Evolutionary conservation across 2,329 filamentous ascomycete species (phyloP).

Genomic region (Aspergillus candidus): DNA sequence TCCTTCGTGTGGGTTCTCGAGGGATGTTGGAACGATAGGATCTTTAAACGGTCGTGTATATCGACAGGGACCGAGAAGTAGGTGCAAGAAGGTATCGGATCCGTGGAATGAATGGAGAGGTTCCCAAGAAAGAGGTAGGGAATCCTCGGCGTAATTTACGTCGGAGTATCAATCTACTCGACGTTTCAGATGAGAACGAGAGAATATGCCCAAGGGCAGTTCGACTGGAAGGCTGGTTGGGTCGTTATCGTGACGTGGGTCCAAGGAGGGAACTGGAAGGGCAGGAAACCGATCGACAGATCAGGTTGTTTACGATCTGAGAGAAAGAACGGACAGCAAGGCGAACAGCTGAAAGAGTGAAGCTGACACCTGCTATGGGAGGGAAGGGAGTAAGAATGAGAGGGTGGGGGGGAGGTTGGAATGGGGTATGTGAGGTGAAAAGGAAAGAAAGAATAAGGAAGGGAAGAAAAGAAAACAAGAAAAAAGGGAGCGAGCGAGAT

Average conservation of each 20-base stretch:
- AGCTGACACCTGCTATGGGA: conserved; percentile 47
- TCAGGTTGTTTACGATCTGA: conserved; percentile 12
- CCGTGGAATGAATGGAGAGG: conserved; percentile 2
- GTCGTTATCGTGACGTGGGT: conserved; percentile 9
- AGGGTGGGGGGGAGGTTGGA: background rate
- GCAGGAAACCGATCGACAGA: conserved; percentile 7
- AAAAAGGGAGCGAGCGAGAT: conserved; percentile 15
- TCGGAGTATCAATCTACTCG: too few species aligned
- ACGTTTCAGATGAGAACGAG: background rate
- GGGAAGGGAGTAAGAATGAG: conserved; percentile 18
- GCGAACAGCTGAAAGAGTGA: conserved; percentile 59
- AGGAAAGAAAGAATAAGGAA: conserved; percentile 13
- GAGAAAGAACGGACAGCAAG: conserved; percentile 46
- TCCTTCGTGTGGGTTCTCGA: background rate
- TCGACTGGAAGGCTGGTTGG: conserved; percentile 2
- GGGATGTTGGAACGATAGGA: background rate
- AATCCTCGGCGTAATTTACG: too few species aligned
- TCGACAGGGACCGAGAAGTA: conserved; percentile 4
- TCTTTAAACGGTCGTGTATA: conserved; percentile 4
- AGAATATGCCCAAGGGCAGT: too few species aligned
- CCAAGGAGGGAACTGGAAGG: conserved; percentile 14
- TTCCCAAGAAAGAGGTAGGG: too few species aligned
- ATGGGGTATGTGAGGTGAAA: conserved; percentile 2
- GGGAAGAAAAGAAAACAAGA: conserved; percentile 18
- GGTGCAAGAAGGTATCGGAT: conserved; percentile 14